Evolutionary conservation across 257 asterid genomes (phyloP).

Genomic region (Primulina huaijiensis): DNA sequence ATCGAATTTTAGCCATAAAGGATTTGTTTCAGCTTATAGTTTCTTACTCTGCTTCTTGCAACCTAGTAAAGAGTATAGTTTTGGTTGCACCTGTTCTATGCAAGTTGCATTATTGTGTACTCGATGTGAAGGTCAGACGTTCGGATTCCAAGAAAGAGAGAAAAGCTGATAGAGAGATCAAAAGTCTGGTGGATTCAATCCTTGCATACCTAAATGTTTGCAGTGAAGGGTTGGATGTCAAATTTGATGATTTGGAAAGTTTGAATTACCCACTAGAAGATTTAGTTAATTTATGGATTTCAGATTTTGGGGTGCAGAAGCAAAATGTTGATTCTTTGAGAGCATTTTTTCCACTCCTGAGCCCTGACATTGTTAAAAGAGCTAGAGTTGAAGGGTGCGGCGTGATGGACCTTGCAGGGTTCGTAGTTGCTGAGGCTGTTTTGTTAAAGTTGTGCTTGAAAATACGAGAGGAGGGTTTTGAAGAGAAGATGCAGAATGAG

Average conservation of each 20-base stretch:
- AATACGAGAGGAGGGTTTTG: constrained; percentile 38
- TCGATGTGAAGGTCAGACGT: constrained; percentile 36
- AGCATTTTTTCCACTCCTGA: constrained; percentile 56
- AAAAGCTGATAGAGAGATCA: constrained; percentile 43
- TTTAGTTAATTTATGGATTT: constrained; percentile 52
- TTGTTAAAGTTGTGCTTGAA: constrained; percentile 56
- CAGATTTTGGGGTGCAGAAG: constrained; percentile 26
- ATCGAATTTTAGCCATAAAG: constrained; percentile 33
- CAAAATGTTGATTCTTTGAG: constrained; percentile 28
- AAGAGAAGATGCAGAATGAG: constrained; percentile 43
- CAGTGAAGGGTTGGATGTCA: constrained; percentile 37
- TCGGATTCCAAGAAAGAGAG: constrained; percentile 48
- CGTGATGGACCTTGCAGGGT: constrained; percentile 48
- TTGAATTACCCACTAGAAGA: constrained; percentile 44
- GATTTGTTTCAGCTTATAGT: constrained; percentile 51
- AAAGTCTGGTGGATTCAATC: constrained; percentile 46
- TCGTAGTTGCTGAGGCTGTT: constrained; percentile 56
- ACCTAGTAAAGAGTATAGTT: constrained; percentile 42
- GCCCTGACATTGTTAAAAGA: constrained; percentile 30
- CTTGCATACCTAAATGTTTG: constrained; percentile 50
- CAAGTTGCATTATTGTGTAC: constrained; percentile 33
- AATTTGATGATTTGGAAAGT: constrained; percentile 31
- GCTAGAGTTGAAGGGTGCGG: constrained; percentile 38
- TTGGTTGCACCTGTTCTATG: constrained; percentile 56
- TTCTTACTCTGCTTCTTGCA: constrained; percentile 52